phyloP scores from a whole-genome alignment of 768 basidiomycete genomes.

The Stropharia rugosoannulata region DNA sequence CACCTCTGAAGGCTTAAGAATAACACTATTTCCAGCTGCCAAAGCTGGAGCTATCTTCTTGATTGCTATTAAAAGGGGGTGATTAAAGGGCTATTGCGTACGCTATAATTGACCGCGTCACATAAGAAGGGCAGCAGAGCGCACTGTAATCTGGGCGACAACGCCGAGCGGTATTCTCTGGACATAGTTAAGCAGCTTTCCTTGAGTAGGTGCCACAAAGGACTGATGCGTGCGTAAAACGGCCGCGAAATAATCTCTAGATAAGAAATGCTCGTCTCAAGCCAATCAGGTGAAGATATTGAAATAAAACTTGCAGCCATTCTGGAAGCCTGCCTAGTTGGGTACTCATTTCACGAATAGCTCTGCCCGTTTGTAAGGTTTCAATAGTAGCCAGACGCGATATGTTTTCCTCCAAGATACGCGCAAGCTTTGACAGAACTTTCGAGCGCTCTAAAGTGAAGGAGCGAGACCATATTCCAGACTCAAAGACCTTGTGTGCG shows the following conservation, averaged over 20 bases:
- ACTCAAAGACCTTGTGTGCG: constrained; percentile 60
- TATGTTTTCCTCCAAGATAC: constrained; percentile 54
- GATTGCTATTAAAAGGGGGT: constrained; percentile 83
- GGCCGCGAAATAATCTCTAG: constrained; percentile 76
- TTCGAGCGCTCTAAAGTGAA: constrained; percentile 58
- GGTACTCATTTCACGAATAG: constrained; percentile 82
- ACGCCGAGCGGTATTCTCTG: constrained; percentile 81
- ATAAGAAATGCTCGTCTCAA: neutral
- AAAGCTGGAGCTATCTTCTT: constrained; percentile 88
- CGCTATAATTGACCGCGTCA: neutral
- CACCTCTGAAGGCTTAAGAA: constrained; percentile 83
- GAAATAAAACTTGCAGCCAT: constrained; percentile 63
- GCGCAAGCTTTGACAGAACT: constrained; percentile 64
- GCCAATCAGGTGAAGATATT: neutral
- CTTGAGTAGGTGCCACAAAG: constrained; percentile 77
- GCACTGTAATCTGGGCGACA: constrained; percentile 85
- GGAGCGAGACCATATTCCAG: constrained; percentile 72
- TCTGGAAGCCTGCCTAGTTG: constrained; percentile 80
- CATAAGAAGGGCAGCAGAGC: constrained; percentile 12
- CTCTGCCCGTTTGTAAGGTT: constrained; percentile 73
- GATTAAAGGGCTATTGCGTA: constrained; percentile 73
- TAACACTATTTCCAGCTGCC: constrained; percentile 81
- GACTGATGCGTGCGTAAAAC: constrained; percentile 68
- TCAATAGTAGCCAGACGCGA: constrained; percentile 65
- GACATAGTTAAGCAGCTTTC: constrained; percentile 77